Base-by-base conservation (phyloP, 2,329 filamentous ascomycete genomes). In the Fusarium palustre region DNA sequence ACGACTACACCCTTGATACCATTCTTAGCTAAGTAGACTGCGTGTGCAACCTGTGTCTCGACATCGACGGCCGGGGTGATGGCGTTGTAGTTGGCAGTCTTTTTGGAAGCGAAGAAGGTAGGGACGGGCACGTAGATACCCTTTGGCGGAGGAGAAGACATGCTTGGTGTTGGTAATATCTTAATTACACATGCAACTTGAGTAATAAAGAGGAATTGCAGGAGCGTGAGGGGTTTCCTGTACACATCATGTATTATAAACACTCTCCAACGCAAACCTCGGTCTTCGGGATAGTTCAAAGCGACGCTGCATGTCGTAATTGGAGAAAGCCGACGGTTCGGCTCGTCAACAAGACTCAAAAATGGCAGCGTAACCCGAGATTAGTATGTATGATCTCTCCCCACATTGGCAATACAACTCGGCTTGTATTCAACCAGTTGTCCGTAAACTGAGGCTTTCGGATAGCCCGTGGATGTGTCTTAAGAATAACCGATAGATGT, bases 1-100 rank as follows among this genome's bases (percentile, higher is more conserved):
- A 90, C 81, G 13, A 90, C 87, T 28, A 91, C 81, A 24, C 89
- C 88, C 31, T 81, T 82, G 70, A 91, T 86, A 58, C 89, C 89
- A 68, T 84, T 83, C 54, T 83, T 81, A 38, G 88, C 88, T 38
- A 91, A 85, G 74, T 87, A 88, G 9, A 91, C 74, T 12, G 83
- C 83, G 80, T 91, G 88, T 30, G 82, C 80, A 25, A 82, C 80
- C 73, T 91, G 89, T 1, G 87, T 84, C 47, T 84, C 80, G 61
- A 88, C 78, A 71, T 91, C 88, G 52, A 90, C 79, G 9, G 84
- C 80, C 28, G 86, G 79, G 47, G 85, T 82, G 46, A 83, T 76
- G 9, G 81, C 70, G 47, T 82, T 78, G 62, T 82, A 83, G 48
- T 80, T 75, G 31, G 82, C 75, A 7, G 81, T 74, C 48, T 74